Evolutionary conservation across 805 yeast species (phyloP).

Genomic region (Myxozyma mucilagina): DNA sequence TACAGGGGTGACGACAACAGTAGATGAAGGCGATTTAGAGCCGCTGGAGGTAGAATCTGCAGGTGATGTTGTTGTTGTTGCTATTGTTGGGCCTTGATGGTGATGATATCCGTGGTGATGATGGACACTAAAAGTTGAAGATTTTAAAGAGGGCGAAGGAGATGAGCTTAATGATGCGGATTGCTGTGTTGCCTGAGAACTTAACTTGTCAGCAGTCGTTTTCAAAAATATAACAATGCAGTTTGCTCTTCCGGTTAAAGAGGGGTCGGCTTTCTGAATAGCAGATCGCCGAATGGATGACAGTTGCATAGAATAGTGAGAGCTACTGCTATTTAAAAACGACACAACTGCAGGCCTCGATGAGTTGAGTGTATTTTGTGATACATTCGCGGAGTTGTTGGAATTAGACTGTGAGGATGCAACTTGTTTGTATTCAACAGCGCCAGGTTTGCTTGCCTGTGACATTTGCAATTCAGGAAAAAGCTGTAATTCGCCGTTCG

Average conservation of each 20-base stretch:
- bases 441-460: not conserved
- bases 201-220: not conserved
- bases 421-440: conserved; percentile 1
- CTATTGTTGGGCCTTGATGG: conserved; percentile 2
- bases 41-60: not conserved
- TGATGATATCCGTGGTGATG: conserved; percentile 7
- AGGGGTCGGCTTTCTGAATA: conserved; percentile 25
- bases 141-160: not conserved
- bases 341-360: not conserved
- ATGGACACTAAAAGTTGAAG: conserved; percentile 5
- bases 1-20: conserved; percentile 20
- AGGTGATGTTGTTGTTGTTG: not conserved
- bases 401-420: not conserved
- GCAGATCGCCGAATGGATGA: conserved; percentile 27
- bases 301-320: conserved; percentile 17
- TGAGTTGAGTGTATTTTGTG: not conserved
- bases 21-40: not conserved
- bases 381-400: not conserved
- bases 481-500: conserved; percentile 27
- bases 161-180: not conserved
- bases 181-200: not conserved
- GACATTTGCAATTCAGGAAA: conserved; percentile 18
- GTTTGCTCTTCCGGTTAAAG: conserved; percentile 25
- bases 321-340: conserved; percentile 8
- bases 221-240: conserved; percentile 25